Conservation (phyloP, 441 rosid species). For the Omphalea diandra region DNA sequence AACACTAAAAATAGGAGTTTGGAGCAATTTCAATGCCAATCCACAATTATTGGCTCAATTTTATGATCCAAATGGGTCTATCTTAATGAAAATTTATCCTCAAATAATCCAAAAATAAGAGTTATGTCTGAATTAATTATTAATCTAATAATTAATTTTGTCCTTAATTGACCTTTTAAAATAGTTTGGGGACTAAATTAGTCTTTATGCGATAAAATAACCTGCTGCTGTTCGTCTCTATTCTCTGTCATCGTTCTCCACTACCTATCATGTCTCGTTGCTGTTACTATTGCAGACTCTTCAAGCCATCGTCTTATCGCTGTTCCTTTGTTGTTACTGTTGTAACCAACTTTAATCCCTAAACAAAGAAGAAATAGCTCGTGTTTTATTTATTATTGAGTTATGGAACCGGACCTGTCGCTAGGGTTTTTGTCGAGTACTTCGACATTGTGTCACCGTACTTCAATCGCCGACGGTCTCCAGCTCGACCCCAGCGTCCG, state of each 20-base stretch:
- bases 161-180: too few species aligned
- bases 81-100: too few species aligned
- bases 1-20: too few species aligned
- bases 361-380: neutral
- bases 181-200: too few species aligned
- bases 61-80: too few species aligned
- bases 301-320: constrained; percentile 19
- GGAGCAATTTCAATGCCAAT: too few species aligned
- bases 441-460: constrained; percentile 44
- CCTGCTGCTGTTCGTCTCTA: neutral
- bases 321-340: constrained; percentile 26
- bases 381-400: neutral
- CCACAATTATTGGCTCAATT: too few species aligned
- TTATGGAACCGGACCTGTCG: constrained; percentile 44
- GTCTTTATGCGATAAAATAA: too few species aligned
- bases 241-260: too few species aligned
- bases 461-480: constrained; percentile 39
- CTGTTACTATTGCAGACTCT: constrained; percentile 4
- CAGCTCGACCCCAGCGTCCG: constrained; percentile 43
- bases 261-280: constrained; percentile 5
- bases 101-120: too few species aligned
- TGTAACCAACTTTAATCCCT: constrained; percentile 12
- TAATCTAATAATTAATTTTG: too few species aligned
- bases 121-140: too few species aligned
- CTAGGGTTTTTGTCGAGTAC: constrained; percentile 36